These are phyloP conservation scores for Lasiosphaeris hirsuta DNA, from an alignment of 495 filamentous ascomycete species.

Conservation along the genomic window DNA sequence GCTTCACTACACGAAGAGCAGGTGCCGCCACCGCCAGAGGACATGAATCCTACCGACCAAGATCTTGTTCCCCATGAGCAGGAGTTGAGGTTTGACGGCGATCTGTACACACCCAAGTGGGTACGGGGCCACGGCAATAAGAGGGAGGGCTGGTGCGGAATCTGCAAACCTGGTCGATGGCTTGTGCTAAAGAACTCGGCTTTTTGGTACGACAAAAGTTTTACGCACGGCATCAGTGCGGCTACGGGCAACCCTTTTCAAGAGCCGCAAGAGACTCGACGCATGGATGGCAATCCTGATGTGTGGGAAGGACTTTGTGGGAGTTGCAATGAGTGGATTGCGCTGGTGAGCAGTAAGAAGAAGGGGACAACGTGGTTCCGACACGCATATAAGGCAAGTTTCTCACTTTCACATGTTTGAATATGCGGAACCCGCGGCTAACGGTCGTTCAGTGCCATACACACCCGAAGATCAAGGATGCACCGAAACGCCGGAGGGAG, in stretches of 20 bases:
- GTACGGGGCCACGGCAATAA: constrained; percentile 78
- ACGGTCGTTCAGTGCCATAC: constrained; percentile 60
- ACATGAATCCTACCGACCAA: constrained; percentile 70
- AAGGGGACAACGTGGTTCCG: constrained; percentile 84
- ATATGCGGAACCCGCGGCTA: background rate
- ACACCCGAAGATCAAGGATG: constrained; percentile 70
- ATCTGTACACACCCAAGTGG: constrained; percentile 75
- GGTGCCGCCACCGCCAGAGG: constrained; percentile 63
- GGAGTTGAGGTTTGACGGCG: constrained; percentile 71
- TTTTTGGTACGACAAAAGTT: constrained; percentile 84
- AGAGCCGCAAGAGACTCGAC: constrained; percentile 64
- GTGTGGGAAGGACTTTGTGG: constrained; percentile 79
- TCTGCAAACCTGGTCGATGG: constrained; percentile 79
- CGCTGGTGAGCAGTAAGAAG: constrained; percentile 77
- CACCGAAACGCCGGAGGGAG: constrained; percentile 66
- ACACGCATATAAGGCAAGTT: constrained; percentile 74
- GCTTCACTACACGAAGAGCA: constrained; percentile 66
- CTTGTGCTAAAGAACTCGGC: constrained; percentile 79
- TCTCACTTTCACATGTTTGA: background rate
- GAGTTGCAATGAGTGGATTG: constrained; percentile 75
- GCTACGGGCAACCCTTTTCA: constrained; percentile 71
- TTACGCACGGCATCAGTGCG: constrained; percentile 76
- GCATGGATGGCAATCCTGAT: constrained; percentile 75
- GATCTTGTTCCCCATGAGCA: constrained; percentile 70
- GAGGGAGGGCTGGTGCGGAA: constrained; percentile 80